Conservation (phyloP, 306 rosid species). For the Malus asiatica region DNA sequence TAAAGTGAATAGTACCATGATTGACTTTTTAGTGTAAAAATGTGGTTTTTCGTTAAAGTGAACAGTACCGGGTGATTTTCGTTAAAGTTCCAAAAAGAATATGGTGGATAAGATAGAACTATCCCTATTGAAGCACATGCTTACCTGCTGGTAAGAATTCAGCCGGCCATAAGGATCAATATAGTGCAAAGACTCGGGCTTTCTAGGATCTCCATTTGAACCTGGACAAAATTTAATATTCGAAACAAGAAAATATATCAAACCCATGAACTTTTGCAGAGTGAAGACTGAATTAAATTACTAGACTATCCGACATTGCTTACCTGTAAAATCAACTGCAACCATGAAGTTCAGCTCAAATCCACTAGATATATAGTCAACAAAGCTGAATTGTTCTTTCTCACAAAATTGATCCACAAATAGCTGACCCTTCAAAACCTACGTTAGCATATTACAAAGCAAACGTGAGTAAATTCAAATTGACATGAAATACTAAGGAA, state of each 20-base stretch:
- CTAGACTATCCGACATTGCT: background rate
- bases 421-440: conserved; percentile 72
- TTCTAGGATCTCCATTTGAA: conserved; percentile 72
- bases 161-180: conserved; percentile 49
- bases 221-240: conserved; percentile 39
- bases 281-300: background rate
- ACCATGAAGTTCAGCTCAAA: conserved; percentile 93
- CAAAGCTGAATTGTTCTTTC: conserved; percentile 64
- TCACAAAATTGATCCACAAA: conserved; percentile 65
- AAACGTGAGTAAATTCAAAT: conserved; percentile 24
- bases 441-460: conserved; percentile 4
- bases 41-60: too few relatives aligned
- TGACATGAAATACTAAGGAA: background rate
- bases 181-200: conserved; percentile 56
- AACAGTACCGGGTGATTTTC: too few relatives aligned
- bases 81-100: background rate
- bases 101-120: background rate
- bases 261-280: background rate
- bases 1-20: too few relatives aligned
- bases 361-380: conserved; percentile 84
- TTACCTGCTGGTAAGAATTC: conserved; percentile 77
- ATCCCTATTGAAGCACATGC: conserved; percentile 1
- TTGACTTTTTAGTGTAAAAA: too few relatives aligned
- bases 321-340: conserved; percentile 87
- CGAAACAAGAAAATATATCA: background rate